A percentile compares a stretch with the other conserved stretches of the same genome.
These are phyloP conservation scores for Dothideomycetidae sp. DNA, from an alignment of 2,329 filamentous ascomycete species.

Conservation along the genomic window DNA sequence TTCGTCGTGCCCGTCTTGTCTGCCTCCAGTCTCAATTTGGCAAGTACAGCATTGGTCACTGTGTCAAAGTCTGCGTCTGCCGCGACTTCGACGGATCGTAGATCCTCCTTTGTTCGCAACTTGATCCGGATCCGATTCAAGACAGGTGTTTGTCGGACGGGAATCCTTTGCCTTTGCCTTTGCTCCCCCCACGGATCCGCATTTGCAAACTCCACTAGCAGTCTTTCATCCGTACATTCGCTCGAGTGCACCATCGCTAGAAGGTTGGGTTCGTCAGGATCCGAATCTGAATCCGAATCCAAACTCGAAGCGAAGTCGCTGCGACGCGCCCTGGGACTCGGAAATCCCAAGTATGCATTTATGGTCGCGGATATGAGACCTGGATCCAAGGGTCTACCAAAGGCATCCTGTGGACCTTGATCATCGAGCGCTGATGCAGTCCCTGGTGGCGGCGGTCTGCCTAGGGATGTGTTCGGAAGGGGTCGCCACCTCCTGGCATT, in stretches of 20 bases:
- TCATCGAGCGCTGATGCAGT: background rate
- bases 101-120: constrained; percentile 75
- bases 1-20: constrained; percentile 60
- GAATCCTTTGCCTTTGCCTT: background rate
- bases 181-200: background rate
- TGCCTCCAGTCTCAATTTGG: constrained; percentile 62
- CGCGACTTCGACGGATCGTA: constrained; percentile 79
- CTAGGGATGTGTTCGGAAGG: constrained; percentile 62
- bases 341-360: too few species aligned
- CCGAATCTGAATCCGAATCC: too few species aligned
- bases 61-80: constrained; percentile 59
- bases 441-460: constrained; percentile 68
- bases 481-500: constrained; percentile 72
- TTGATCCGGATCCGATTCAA: constrained; percentile 57
- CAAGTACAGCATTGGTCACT: constrained; percentile 62
- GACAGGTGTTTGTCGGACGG: background rate
- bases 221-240: background rate
- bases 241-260: too few species aligned
- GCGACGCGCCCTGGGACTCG: background rate
- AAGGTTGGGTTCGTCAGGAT: too few species aligned
- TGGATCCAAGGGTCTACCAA: too few species aligned
- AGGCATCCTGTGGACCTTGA: too few species aligned
- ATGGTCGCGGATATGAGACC: too few species aligned
- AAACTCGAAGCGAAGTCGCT: too few species aligned
- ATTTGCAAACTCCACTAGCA: background rate